Percentiles rank a stretch among this genome's conserved stretches.
Conservation (phyloP, 2,329 filamentous ascomycete genomes). For the Neofusicoccum umdonicola region DNA sequence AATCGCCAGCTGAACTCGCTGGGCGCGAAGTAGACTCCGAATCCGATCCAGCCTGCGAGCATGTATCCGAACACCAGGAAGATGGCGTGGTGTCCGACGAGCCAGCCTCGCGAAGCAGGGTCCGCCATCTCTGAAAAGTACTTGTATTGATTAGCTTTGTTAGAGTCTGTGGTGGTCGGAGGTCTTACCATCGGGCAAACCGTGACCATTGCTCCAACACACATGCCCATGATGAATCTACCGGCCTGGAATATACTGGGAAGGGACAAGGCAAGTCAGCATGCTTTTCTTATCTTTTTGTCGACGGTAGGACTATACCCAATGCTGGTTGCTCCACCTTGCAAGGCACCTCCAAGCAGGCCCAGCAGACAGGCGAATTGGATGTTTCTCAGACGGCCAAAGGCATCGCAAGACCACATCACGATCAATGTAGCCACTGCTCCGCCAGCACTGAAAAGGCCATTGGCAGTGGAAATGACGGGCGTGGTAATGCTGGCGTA, state of each 20-base stretch:
- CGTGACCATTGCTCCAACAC: conserved; percentile 26
- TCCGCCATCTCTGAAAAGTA: conserved; percentile 46
- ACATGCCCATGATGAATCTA: conserved; percentile 42
- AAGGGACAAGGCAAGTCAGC: conserved; percentile 12
- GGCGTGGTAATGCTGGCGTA: conserved; percentile 48
- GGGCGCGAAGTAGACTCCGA: conserved; percentile 45
- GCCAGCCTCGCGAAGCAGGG: conserved; percentile 43
- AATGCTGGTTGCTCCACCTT: conserved; percentile 43
- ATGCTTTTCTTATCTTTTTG: too few species aligned
- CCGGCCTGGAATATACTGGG: conserved; percentile 47
- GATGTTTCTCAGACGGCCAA: conserved; percentile 47
- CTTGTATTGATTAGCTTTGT: conserved; percentile 16
- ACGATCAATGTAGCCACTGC: conserved; percentile 49
- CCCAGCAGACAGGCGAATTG: conserved; percentile 46
- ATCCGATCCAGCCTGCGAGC: conserved; percentile 46
- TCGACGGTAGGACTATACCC: not conserved
- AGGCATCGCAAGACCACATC: conserved; percentile 49
- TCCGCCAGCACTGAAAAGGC: conserved; percentile 49
- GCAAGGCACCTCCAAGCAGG: conserved; percentile 48
- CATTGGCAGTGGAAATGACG: conserved; percentile 50
- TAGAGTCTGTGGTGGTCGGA: rapidly evolving
- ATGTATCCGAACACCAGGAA: conserved; percentile 50
- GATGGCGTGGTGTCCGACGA: conserved; percentile 41
- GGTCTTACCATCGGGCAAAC: not conserved
- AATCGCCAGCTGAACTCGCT: conserved; percentile 48